Conservation (phyloP, 208 protist genomes). For the Trypanosoma cruzi region DNA sequence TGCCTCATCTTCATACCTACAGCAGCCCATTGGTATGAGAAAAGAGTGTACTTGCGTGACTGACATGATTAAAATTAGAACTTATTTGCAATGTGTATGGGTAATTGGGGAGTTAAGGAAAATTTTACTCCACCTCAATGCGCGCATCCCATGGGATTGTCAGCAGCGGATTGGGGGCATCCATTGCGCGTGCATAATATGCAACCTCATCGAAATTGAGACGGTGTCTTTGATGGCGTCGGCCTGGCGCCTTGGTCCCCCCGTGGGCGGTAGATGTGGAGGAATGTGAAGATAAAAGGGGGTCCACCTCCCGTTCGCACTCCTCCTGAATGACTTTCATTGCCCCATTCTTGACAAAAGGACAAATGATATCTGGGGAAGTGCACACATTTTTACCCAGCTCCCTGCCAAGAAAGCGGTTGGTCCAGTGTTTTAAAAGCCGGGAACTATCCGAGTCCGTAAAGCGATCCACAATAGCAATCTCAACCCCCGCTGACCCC, state of each 20-base stretch:
- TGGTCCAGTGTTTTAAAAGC: constrained; percentile 55
- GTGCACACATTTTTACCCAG: background rate
- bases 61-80: too few species aligned
- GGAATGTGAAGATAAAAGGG: background rate
- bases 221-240: background rate
- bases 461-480: constrained; percentile 59
- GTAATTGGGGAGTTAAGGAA: too few species aligned
- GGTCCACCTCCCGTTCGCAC: constrained; percentile 35
- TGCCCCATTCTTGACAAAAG: constrained; percentile 24
- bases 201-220: constrained; percentile 19
- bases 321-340: constrained; percentile 27
- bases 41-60: too few species aligned
- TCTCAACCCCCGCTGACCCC: constrained; percentile 51
- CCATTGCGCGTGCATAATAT: constrained; percentile 4
- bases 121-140: background rate
- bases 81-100: too few species aligned
- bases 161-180: background rate
- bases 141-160: background rate
- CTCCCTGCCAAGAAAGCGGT: constrained; percentile 37
- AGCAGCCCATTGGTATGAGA: too few species aligned
- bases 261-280: background rate
- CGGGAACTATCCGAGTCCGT: constrained; percentile 36
- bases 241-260: background rate
- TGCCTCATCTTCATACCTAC: too few species aligned
- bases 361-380: constrained; percentile 6